phyloP scores from a whole-genome alignment of 1,284 basidiomycete genomes.

The Boletus sp. region DNA sequence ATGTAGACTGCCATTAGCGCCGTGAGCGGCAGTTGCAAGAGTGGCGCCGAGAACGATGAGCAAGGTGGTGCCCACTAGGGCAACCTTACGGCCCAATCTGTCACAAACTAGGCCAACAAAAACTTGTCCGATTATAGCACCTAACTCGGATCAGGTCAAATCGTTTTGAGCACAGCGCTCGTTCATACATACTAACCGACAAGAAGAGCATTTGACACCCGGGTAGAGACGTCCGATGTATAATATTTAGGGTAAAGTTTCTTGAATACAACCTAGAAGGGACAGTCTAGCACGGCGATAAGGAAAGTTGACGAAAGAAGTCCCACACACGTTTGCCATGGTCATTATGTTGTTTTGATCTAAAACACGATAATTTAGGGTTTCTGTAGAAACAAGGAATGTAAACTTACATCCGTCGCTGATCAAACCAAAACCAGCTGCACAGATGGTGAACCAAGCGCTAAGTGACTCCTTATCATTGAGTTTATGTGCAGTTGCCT shows the following conservation, averaged over 20 bases:
- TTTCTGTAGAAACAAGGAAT: neutral
- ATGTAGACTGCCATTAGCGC: constrained; percentile 50
- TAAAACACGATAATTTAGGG: constrained; percentile 25
- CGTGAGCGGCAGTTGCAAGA: constrained; percentile 69
- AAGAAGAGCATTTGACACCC: constrained; percentile 70
- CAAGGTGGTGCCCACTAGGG: constrained; percentile 65
- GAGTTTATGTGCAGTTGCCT: constrained; percentile 25
- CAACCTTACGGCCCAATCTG: constrained; percentile 67
- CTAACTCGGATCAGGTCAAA: constrained; percentile 34
- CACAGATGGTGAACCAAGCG: constrained; percentile 57
- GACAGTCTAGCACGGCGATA: constrained; percentile 8
- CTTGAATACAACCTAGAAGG: constrained; percentile 55
- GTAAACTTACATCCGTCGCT: constrained; percentile 60
- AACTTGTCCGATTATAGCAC: constrained; percentile 66
- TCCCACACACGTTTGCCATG: constrained; percentile 51
- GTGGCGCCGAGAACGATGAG: constrained; percentile 71
- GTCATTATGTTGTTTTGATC: constrained; percentile 71
- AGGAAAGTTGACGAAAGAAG: neutral
- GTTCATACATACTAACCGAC: constrained; percentile 47
- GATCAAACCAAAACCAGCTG: constrained; percentile 63
- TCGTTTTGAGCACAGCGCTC: constrained; percentile 12
- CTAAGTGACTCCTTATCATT: constrained; percentile 45
- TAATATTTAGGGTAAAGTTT: constrained; percentile 57
- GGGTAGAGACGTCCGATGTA: constrained; percentile 59
- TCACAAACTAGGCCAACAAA: constrained; percentile 68